Conservation (phyloP, 768 basidiomycete genomes). For the Tricholoma hemisulphureum region DNA sequence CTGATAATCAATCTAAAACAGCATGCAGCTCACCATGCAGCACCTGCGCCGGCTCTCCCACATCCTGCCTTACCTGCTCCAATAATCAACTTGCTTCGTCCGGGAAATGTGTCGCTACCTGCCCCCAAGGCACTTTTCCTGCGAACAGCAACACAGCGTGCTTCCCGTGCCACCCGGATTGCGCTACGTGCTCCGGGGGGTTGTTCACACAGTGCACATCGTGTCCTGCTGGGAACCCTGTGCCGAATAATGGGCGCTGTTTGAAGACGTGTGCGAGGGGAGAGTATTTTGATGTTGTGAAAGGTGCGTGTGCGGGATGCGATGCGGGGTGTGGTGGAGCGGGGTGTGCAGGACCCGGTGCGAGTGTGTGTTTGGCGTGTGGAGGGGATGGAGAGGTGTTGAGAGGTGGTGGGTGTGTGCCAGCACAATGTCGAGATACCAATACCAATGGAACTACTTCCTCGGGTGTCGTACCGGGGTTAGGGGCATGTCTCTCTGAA, state of each 20-base stretch:
- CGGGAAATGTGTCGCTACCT: constrained; percentile 71
- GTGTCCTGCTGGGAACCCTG: constrained; percentile 65
- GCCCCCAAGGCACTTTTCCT: constrained; percentile 55
- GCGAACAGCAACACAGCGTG: constrained; percentile 35
- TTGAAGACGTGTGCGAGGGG: constrained; percentile 68
- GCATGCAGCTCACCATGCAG: constrained; percentile 57
- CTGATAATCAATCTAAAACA: constrained; percentile 14
- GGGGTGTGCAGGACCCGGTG: constrained; percentile 57
- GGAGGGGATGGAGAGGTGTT: constrained; percentile 49
- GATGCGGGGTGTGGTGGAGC: constrained; percentile 13
- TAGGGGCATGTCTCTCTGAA: constrained; percentile 78
- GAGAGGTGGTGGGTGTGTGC: constrained; percentile 47
- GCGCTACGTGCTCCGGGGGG: constrained; percentile 69
- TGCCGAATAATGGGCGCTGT: constrained; percentile 73
- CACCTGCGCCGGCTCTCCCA: constrained; percentile 64
- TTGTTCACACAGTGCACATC: constrained; percentile 75
- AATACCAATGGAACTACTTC: too few relatives aligned
- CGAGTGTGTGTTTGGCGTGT: constrained; percentile 56
- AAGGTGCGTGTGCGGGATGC: neutral
- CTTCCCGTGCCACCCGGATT: constrained; percentile 78
- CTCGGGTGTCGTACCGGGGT: constrained; percentile 57
- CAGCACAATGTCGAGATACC: constrained; percentile 61
- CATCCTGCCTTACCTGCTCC: constrained; percentile 72
- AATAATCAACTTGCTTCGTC: constrained; percentile 63
- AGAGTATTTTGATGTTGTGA: constrained; percentile 65